Base-by-base conservation (phyloP, 208 protist genomes). In the Sergeia podlipaevii region DNA sequence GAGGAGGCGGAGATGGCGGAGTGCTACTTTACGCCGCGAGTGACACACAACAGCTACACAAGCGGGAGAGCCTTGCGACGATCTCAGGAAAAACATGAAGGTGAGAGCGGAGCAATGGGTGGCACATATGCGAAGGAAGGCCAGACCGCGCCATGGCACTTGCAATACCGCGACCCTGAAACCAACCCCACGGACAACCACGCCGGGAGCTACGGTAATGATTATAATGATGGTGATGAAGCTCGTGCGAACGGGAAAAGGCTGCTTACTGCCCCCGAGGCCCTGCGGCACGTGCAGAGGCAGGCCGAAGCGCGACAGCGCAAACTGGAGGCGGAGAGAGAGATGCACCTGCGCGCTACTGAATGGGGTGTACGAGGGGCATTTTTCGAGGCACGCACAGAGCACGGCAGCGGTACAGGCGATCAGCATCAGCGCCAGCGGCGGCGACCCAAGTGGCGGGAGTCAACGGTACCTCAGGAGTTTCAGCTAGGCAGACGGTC, bases 11-110 rank as follows among this genome's bases (percentile, higher is more conserved):
- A 34, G 30, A n/a, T 63, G 15, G 39, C 28, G 7, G 66, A 42
- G 46, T 90, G 78, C 61, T 76, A 71, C 13, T 90, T 90, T 58
- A 29, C 45, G 5, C 77, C 77, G 13, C 28, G 60, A 11, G 33
- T 49, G 21, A 50, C 21, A 41, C 11, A 38, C 18, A 10, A 17
- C 7, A 11, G 26, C 47, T 10, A 17, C 38, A 17, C 10, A 26
- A 18, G 21, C 7, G 11, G 29, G 29, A 13, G 26, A 30, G 28
- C 17, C 32, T 13, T 1, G 18, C 47, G 58, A 42, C 6, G 52
- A 36, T 27, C 38, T 39, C 10, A 18, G 23, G 38, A 17, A 11
- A 8, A 43, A 44, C 28, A 47, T 27, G 4, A 36, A 47, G 27
- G 10, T 3, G 21, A 36, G 47, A 17, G 37, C 36, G 11, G 52